These are phyloP conservation scores for Mrakia hoshinonis DNA, from an alignment of 768 basidiomycete species.

Conservation along the genomic window DNA sequence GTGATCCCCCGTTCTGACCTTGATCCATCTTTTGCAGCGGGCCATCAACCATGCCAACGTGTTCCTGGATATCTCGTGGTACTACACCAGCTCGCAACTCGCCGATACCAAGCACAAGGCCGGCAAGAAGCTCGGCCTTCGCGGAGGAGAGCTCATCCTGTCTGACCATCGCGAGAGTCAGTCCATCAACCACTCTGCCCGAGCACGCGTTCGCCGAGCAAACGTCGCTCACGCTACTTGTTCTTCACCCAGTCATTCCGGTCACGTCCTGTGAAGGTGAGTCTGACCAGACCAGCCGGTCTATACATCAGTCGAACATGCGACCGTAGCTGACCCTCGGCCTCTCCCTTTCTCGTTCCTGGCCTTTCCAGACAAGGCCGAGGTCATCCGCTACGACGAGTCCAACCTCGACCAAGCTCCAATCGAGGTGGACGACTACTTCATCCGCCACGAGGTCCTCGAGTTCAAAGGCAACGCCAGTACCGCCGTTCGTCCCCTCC, in stretches of 20 bases:
- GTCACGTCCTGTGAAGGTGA: constrained; percentile 20
- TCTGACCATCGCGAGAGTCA: constrained; percentile 21
- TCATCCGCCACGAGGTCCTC: constrained; percentile 15
- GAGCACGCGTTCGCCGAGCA: not conserved
- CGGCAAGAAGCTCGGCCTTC: constrained; percentile 3
- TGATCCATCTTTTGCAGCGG: not conserved
- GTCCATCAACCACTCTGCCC: not conserved
- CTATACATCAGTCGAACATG: too few relatives aligned
- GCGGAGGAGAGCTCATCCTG: constrained; percentile 20
- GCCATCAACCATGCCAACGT: constrained; percentile 15
- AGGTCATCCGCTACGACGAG: constrained; percentile 19
- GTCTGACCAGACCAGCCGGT: not conserved
- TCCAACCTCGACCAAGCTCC: constrained; percentile 14
- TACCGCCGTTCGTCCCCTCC: not conserved
- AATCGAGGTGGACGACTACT: constrained; percentile 24
- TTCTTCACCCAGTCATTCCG: not conserved
- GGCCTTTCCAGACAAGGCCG: constrained; percentile 16
- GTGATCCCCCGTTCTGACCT: not conserved
- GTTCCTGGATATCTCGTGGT: constrained; percentile 9
- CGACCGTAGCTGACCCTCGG: too few relatives aligned
- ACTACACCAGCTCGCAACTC: constrained; percentile 10
- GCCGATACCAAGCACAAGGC: not conserved
- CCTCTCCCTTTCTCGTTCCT: too few relatives aligned
- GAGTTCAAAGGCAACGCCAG: not conserved
- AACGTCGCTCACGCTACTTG: not conserved